Evolutionary conservation across 23 red algal genomes (phyloP).

Genomic region (Agarophyton chilense): DNA sequence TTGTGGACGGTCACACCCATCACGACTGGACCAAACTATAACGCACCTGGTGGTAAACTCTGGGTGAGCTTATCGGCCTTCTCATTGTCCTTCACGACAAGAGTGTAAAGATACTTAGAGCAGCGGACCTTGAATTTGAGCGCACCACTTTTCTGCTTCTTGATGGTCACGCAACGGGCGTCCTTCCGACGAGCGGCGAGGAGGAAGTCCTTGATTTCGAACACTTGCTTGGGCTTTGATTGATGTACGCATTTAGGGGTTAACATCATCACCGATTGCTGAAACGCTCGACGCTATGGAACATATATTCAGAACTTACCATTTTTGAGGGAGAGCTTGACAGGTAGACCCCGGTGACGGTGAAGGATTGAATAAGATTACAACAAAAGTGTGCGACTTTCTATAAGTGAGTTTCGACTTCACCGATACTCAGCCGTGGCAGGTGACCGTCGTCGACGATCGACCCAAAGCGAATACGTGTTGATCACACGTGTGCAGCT

Average conservation of each 20-base stretch:
- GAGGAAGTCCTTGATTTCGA: conserved; percentile 91
- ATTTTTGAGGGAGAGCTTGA: background rate
- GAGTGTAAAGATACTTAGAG: conserved; percentile 92
- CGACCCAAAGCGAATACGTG: background rate
- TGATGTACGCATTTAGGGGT: background rate
- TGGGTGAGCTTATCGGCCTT: conserved; percentile 89
- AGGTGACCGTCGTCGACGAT: background rate
- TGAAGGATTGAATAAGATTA: background rate
- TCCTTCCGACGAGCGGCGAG: conserved; percentile 81
- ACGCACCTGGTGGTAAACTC: conserved; percentile 79
- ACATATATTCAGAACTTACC: background rate
- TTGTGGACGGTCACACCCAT: background rate
- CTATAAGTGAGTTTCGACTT: too few species aligned
- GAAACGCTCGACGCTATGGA: background rate
- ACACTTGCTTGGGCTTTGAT: conserved; percentile 85
- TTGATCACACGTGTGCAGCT: background rate
- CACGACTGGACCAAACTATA: background rate
- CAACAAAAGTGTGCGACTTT: too few species aligned
- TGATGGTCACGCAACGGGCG: conserved; percentile 81
- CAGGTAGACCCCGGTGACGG: background rate
- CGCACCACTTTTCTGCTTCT: conserved; percentile 80
- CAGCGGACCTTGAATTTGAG: conserved; percentile 99
- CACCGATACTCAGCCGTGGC: too few species aligned
- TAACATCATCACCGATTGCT: background rate
- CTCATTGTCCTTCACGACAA: conserved; percentile 83